Percentiles rank a stretch among this genome's conserved stretches.
phyloP scores from a whole-genome alignment of 2,329 filamentous ascomycete species.

The Sporothrix pseudoabietina region DNA sequence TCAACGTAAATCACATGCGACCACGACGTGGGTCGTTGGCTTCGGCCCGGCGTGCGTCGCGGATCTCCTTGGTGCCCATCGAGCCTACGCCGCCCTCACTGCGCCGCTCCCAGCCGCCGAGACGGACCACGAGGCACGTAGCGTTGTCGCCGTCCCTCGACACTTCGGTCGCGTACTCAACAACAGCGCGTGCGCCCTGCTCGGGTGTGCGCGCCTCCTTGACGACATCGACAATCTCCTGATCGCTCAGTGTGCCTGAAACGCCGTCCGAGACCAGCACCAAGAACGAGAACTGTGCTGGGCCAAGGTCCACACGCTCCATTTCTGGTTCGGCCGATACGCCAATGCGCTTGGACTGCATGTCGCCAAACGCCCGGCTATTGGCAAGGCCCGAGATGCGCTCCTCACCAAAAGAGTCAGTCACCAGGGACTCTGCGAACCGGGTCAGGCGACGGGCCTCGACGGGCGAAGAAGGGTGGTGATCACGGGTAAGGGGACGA shows the following conservation, averaged over 20 bases:
- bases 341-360: constrained; percentile 85
- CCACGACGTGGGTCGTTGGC: constrained; percentile 78
- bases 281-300: constrained; percentile 86
- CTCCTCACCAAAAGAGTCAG: constrained; percentile 96
- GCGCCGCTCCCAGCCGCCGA: constrained; percentile 71
- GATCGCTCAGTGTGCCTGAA: constrained; percentile 80
- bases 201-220: constrained; percentile 94
- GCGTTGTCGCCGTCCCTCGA: constrained; percentile 67
- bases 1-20: constrained; percentile 46
- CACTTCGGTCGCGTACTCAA: constrained; percentile 87
- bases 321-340: constrained; percentile 94
- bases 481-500: constrained; percentile 81
- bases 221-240: constrained; percentile 93
- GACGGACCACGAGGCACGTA: constrained; percentile 66
- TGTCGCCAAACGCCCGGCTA: constrained; percentile 90
- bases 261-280: constrained; percentile 89
- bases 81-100: constrained; percentile 86
- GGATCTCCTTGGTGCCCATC: constrained; percentile 86
- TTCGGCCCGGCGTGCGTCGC: constrained; percentile 79
- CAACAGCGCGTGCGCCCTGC: constrained; percentile 75
- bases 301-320: constrained; percentile 72
- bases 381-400: constrained; percentile 93
- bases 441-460: constrained; percentile 82
- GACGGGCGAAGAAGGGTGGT: constrained; percentile 84
- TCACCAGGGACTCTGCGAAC: constrained; percentile 75